phyloP scores from a whole-genome alignment of 768 basidiomycete genomes.

The Exidia glandulosa region DNA sequence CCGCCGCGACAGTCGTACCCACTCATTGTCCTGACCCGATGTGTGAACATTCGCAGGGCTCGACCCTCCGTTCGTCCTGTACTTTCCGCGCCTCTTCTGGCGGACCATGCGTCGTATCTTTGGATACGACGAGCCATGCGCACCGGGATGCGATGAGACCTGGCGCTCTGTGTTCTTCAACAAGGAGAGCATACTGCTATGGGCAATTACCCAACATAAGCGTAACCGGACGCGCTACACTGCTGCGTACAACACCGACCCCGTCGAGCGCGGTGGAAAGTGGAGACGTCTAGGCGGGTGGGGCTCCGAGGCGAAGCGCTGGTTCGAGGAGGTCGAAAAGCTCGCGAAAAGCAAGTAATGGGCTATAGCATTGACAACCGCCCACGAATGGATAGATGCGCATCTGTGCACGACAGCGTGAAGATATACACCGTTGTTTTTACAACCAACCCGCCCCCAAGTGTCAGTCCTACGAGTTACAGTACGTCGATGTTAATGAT shows the following conservation, averaged over 20 bases:
- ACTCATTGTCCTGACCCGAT: neutral
- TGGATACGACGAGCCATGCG: slow-evolving; percentile 24
- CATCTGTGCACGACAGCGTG: too few relatives aligned
- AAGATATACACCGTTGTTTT: too few relatives aligned
- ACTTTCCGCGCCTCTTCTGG: slow-evolving; percentile 46
- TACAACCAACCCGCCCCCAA: too few relatives aligned
- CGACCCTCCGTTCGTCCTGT: slow-evolving; percentile 49
- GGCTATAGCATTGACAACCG: too few relatives aligned
- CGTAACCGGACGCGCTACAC: slow-evolving; percentile 15
- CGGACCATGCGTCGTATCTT: slow-evolving; percentile 43
- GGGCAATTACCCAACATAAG: slow-evolving; percentile 35
- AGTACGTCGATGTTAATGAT: slow-evolving; percentile 50
- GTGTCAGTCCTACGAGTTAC: too few relatives aligned
- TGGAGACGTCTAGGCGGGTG: slow-evolving; percentile 46
- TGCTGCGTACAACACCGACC: slow-evolving; percentile 22
- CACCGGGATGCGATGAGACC: slow-evolving; percentile 37
- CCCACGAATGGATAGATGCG: too few relatives aligned
- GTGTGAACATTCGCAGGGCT: slow-evolving; percentile 37
- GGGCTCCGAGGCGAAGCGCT: slow-evolving; percentile 29
- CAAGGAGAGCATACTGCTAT: slow-evolving; percentile 39
- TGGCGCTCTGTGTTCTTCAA: slow-evolving; percentile 33
- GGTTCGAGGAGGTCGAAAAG: slow-evolving; percentile 19
- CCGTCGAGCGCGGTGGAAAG: slow-evolving; percentile 22
- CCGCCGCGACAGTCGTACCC: too few relatives aligned
- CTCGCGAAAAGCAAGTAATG: neutral